Base-by-base conservation (phyloP, 2,329 filamentous ascomycete species). In the Aaosphaeria arxii region DNA sequence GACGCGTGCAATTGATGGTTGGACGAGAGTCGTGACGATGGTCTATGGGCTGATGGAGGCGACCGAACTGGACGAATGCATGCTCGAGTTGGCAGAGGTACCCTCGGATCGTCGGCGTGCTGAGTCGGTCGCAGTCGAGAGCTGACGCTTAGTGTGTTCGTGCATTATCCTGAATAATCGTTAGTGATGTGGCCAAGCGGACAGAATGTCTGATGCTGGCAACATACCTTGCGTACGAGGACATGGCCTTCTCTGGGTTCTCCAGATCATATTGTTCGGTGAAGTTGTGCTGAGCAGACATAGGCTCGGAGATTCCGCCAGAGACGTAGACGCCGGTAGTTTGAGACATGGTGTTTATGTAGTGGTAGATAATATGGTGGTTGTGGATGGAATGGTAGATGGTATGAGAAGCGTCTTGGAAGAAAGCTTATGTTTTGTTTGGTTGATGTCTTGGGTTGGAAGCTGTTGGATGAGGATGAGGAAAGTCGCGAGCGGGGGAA, bases 71-170 rank as follows among this genome's bases (percentile, higher is more conserved):
- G 7, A 7, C 7, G 39, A 40, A 9, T n/a, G 17, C 11, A 40
- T 9, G 29, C 30, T 47, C 6, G 40, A 33, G 28, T 40, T 11
- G 13, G 43, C 33, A 11, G 64, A 61, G 39, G 48, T 52, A 30
- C 50, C 30, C 52, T 55, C 38, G 45, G 48, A 48, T 11, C 74
- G 68, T 60, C 74, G 64, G 31, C 72, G 69, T 4, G 72, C 73
- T 6, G 74, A 77, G 50, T 67, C 67, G 42, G 73, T 73, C 1
- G 75, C 74, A 41, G 67, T 71, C 44, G 67, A 71, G 41, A 77
- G 72, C 56, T 78, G 75, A 44, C 70, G 69, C 61, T 74, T 75
- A 53, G 75, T 78, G 64, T 78, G 75, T 53, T 76, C 70, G 51
- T 77, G 75, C 74, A 78, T 77, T 44, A 77, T 66, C 43, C 74